phyloP scores from a whole-genome alignment of 2,329 filamentous ascomycete species.

The Ophiocordyceps camponoti-saundersi region DNA sequence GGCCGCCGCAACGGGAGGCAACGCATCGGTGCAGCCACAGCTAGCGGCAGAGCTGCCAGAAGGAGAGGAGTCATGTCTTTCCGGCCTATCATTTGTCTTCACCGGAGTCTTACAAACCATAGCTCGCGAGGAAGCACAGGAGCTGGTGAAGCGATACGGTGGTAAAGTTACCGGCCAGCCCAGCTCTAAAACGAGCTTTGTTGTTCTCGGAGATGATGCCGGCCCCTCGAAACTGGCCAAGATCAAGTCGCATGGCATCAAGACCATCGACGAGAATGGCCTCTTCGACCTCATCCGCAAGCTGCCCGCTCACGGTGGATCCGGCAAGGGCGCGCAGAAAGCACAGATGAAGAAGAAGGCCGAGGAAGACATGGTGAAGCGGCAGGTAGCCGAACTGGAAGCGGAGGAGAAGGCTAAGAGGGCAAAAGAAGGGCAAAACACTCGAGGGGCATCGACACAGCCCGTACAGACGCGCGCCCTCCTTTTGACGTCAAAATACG shows the following conservation, averaged over 20 bases:
- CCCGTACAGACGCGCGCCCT: constrained; percentile 38
- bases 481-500: constrained; percentile 91
- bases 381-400: constrained; percentile 75
- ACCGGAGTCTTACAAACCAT: constrained; percentile 73
- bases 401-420: constrained; percentile 51
- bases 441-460: constrained; percentile 17
- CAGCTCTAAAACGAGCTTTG: constrained; percentile 85
- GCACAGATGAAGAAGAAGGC: constrained; percentile 69
- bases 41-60: constrained; percentile 57
- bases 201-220: constrained; percentile 80
- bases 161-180: constrained; percentile 77
- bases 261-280: constrained; percentile 87
- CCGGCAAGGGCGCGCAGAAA: constrained; percentile 74
- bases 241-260: constrained; percentile 63
- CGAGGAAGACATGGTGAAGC: constrained; percentile 67
- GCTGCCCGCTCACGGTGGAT: constrained; percentile 73
- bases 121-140: constrained; percentile 69
- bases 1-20: constrained; percentile 36
- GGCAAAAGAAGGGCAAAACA: constrained; percentile 30
- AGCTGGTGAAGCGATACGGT: constrained; percentile 80
- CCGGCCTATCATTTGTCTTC: constrained; percentile 85
- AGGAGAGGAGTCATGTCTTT: constrained; percentile 77
- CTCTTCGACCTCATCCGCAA: constrained; percentile 69
- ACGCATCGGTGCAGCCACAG: constrained; percentile 41
- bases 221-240: constrained; percentile 85